Conservation (phyloP, 2,329 filamentous ascomycete genomes). For the Rutstroemia sp. region DNA sequence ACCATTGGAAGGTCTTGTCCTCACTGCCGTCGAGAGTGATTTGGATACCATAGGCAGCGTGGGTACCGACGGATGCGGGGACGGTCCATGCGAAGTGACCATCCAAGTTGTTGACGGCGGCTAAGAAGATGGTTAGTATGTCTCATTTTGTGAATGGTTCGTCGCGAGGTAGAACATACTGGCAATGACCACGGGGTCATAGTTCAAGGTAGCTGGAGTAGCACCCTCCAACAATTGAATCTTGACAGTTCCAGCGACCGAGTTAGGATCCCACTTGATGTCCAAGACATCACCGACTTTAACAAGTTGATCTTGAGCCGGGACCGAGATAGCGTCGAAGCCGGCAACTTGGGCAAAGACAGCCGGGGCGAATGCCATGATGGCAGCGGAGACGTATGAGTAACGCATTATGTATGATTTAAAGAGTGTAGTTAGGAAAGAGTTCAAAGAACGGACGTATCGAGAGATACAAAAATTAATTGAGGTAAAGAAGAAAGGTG, state of each 20-base stretch:
- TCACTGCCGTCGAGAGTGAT: constrained; percentile 42
- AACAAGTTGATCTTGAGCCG: constrained; percentile 37
- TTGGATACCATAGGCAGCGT: constrained; percentile 50
- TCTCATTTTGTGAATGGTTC: not conserved
- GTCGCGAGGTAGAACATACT: constrained; percentile 38
- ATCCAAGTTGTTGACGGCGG: constrained; percentile 38
- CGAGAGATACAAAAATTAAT: constrained; percentile 11
- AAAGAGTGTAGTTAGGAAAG: not conserved
- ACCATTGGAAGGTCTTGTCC: constrained; percentile 50
- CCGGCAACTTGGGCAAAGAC: constrained; percentile 45
- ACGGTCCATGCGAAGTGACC: constrained; percentile 46
- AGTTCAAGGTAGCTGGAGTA: constrained; percentile 36
- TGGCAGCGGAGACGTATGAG: constrained; percentile 22
- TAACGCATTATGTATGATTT: constrained; percentile 24
- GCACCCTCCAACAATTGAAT: constrained; percentile 50
- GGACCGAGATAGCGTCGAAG: constrained; percentile 48
- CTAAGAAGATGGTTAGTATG: constrained; percentile 30
- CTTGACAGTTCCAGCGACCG: constrained; percentile 38
- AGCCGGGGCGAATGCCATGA: constrained; percentile 22
- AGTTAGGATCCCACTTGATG: constrained; percentile 42
- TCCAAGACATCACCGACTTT: constrained; percentile 41
- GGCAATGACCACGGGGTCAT: constrained; percentile 37
- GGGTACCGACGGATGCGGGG: constrained; percentile 36
- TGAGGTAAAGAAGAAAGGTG: not conserved
- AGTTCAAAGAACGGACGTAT: constrained; percentile 26